Evolutionary conservation across 768 basidiomycete species (phyloP), one percentile per base, ranked within the genome.

Genomic region (Coprinopsis marcescibilis): DNA sequence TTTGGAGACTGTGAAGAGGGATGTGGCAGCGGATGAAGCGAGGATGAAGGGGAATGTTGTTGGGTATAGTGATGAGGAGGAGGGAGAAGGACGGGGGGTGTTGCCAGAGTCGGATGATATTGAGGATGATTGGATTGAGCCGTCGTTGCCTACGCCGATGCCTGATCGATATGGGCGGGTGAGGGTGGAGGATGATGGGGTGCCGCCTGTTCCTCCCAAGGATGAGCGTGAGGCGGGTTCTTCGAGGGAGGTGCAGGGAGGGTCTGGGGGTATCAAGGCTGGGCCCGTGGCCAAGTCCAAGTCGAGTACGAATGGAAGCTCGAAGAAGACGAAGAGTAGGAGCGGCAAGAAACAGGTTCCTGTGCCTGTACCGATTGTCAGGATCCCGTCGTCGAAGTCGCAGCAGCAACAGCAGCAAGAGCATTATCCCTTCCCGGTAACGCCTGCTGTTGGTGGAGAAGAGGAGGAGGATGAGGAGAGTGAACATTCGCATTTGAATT

Each of bases 81-180:
- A 75, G 26, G 69, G 66, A 23, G 60, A 61, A 14, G 67, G 15
- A 70, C 69, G 5, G 75, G 67, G 27, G 70, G 68, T n/a, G n/a
- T n/a, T n/a, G n/a, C n/a, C n/a, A n/a, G n/a, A 75, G 21, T 71
- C 75, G 7, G 77, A 77, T 41, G 74, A 74, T 52, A 74, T 75
- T 30, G 75, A 76, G 52, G 75, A 77, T 50, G 74, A 74, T 46
- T 89, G 87, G 87, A 75, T 86, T 7, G 84, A 85, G 41, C 81
- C 86, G 0, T 75, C 78, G 20, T 47, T 76, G 47, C 71, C 80
- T 46, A 57, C 53, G 21, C 59, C 60, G 6, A 57, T 52, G 32
- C 43, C 49, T 5, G 35, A 30, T 19, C 43, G 29, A 8, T 19
- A 6, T 4, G 25, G 6, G 42, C 17, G 25, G 46, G 35, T n/a